Percentiles rank a stretch among this genome's conserved stretches.
phyloP scores from a whole-genome alignment of 2,329 filamentous ascomycete genomes.

The Albophoma yamanashiensis region DNA sequence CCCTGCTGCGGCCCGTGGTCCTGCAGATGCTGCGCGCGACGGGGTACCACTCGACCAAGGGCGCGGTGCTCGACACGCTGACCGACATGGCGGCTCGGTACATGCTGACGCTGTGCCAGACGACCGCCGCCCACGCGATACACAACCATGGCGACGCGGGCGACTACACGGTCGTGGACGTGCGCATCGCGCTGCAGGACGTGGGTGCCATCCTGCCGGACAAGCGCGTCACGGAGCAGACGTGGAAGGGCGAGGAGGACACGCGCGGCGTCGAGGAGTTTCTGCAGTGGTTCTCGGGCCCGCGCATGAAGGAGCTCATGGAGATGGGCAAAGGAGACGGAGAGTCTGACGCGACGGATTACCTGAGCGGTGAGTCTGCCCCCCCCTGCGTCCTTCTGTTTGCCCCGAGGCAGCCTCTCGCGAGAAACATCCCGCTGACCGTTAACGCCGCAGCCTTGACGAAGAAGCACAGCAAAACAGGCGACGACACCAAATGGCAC shows the following conservation, averaged over 20 bases:
- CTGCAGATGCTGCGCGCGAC: constrained; percentile 87
- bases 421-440: not conserved
- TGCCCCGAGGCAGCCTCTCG: not conserved
- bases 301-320: constrained; percentile 67
- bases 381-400: not conserved
- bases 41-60: constrained; percentile 75
- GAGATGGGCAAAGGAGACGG: constrained; percentile 67
- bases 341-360: constrained; percentile 55
- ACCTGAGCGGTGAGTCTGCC: constrained; percentile 47
- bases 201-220: constrained; percentile 65
- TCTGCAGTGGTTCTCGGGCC: constrained; percentile 65
- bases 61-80: constrained; percentile 77
- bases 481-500: constrained; percentile 75
- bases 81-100: constrained; percentile 80
- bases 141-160: constrained; percentile 52
- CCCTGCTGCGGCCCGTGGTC: constrained; percentile 74
- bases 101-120: constrained; percentile 61
- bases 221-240: constrained; percentile 55
- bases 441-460: constrained; percentile 51
- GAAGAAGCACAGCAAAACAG: constrained; percentile 84
- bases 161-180: constrained; percentile 51
- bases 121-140: constrained; percentile 59
- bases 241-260: constrained; percentile 64
- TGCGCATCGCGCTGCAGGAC: constrained; percentile 78
- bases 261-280: constrained; percentile 68